Evolutionary conservation across 2,329 filamentous ascomycete species (phyloP), one percentile per base, ranked within the genome.

Genomic region (Lachnellula occidentalis): DNA sequence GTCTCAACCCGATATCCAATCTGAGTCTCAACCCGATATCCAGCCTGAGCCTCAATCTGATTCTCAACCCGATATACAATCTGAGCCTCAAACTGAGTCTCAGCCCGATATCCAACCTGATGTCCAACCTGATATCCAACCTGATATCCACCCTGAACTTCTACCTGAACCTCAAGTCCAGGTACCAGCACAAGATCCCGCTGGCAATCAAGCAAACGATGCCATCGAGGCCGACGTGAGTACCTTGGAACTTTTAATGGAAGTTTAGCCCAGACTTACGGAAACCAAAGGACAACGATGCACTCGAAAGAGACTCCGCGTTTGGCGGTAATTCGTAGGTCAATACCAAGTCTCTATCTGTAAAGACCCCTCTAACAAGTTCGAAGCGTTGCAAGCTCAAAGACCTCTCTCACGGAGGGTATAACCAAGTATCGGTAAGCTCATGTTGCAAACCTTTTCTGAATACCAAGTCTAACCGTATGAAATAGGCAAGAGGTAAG

Each of bases 321-420:
- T 51, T 55, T 49, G 53, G 53, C 14, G 53, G 51, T 48, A 27
- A 52, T 45, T 55, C 53, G 53, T 55, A 43, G 42, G 46, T 46
- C 34, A 42, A 12, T 27, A 22, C 7, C 12, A 15, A n/a, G 5
- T n/a, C 14, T 24, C 22, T 21, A 31, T 7, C 3, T 14, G 5
- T n/a, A 5, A 5, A 21, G 14, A 34, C 27, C 5, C 3, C 37
- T 47, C 11, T 31, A 34, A 41, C 22, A n/a, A 47, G 14, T 15
- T 36, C n/a, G 39, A 15, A 48, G 48, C 15, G 37, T 51, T 27
- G 27, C 42, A 41, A 50, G 42, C 45, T 55, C 53, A 21, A 48
- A 31, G 12, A 55, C 53, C 6, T 48, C 43, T 17, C 24, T 55
- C 24, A 39, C 41, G 3, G 51, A 48, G 8, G 49, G 53, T 14